Evolutionary conservation across 768 basidiomycete species (phyloP).

Genomic region (Tulasnella sp.): DNA sequence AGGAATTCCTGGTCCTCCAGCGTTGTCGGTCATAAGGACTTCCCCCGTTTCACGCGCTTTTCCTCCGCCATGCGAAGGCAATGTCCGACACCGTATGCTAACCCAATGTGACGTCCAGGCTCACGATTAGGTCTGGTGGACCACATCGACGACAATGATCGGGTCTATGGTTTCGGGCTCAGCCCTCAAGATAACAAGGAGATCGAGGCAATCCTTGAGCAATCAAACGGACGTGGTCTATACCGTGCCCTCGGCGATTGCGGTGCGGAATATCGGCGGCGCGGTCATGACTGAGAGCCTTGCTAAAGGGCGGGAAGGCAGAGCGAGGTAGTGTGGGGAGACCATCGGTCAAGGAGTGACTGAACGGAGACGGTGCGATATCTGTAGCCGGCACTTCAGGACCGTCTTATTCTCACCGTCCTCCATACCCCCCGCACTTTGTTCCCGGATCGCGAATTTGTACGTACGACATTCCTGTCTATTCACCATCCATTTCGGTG

Average conservation of each 20-base stretch:
- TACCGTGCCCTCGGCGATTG: slow-evolving; percentile 69
- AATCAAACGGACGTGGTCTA: slow-evolving; percentile 49
- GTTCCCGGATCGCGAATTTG: not conserved
- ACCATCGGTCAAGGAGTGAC: not conserved
- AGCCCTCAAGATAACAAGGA: slow-evolving; percentile 42
- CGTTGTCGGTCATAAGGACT: not conserved
- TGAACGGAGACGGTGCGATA: not conserved
- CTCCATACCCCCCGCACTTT: not conserved
- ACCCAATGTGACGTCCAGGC: slow-evolving; percentile 31
- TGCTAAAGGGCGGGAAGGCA: not conserved
- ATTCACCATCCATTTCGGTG: not conserved
- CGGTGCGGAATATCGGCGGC: slow-evolving; percentile 66
- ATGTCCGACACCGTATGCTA: not conserved
- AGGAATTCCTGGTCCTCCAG: not conserved
- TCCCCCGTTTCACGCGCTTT: not conserved
- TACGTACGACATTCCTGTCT: not conserved
- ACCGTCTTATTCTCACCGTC: not conserved
- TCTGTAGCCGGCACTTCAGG: not conserved
- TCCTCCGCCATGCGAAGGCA: not conserved
- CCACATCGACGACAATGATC: slow-evolving; percentile 56
- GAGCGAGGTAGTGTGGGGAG: not conserved
- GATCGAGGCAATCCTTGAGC: slow-evolving; percentile 52
- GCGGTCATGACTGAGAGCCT: not conserved
- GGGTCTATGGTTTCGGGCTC: slow-evolving; percentile 48
- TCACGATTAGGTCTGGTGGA: slow-evolving; percentile 65